phyloP scores from a whole-genome alignment of 2,329 filamentous ascomycete genomes.

The Exserohilum turcica region DNA sequence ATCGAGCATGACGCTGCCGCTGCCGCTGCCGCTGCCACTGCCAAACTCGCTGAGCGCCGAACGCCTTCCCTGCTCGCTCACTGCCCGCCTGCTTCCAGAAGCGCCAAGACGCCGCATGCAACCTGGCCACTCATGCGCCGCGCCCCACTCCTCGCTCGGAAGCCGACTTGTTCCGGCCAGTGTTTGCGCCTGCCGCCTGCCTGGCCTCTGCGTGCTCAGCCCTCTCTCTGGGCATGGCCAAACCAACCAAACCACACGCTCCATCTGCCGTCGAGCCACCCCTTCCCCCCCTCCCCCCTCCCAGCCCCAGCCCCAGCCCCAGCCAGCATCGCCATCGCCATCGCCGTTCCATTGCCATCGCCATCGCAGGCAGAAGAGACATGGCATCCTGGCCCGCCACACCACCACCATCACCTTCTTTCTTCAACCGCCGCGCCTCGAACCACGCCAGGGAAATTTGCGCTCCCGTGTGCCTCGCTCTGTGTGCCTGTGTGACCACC shows the following conservation, averaged over 20 bases:
- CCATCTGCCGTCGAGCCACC: slow-evolving; percentile 2
- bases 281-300: slow-evolving; percentile 6
- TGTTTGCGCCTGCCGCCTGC: slow-evolving; percentile 18
- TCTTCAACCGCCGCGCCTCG: slow-evolving; percentile 11
- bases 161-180: slow-evolving; percentile 25
- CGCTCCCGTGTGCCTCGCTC: slow-evolving; percentile 19
- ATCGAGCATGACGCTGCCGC: too few relatives aligned
- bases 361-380: slow-evolving; percentile 27
- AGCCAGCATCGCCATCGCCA: slow-evolving; percentile 18
- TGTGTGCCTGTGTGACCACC: neutral
- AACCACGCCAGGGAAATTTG: slow-evolving; percentile 17
- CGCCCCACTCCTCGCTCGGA: slow-evolving; percentile 16
- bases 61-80: slow-evolving; percentile 4
- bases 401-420: too few relatives aligned
- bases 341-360: slow-evolving; percentile 13
- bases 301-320: slow-evolving; percentile 11
- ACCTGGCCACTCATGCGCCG: slow-evolving; percentile 20
- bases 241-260: slow-evolving; percentile 6
- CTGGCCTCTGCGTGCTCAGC: slow-evolving; percentile 27
- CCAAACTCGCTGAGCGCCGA: neutral
- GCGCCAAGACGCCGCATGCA: slow-evolving; percentile 12
- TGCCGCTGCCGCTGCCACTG: too few relatives aligned
- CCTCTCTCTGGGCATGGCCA: slow-evolving; percentile 23
- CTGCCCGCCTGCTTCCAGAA: slow-evolving; percentile 26
- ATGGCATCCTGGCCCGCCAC: slow-evolving; percentile 14